Conservation (phyloP, 2,329 filamentous ascomycete genomes). For the Amesomyces nigricolor region DNA sequence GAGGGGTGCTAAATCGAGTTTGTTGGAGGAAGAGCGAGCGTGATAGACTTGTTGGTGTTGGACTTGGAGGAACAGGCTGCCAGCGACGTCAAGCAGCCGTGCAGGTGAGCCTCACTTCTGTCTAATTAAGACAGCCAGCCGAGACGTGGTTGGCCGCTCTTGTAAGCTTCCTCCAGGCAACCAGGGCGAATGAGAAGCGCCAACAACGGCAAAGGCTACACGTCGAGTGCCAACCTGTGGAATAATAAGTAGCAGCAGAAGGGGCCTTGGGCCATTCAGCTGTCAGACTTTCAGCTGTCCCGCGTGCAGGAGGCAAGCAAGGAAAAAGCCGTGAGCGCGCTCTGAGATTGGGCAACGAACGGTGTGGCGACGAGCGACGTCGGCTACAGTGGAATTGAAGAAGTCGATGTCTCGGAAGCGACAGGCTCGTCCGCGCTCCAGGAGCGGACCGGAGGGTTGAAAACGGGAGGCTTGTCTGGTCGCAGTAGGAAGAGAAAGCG, state of each 20-base stretch:
- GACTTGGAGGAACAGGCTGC: conserved; percentile 1
- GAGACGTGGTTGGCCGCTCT: conserved; percentile 11
- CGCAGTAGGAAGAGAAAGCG: background rate
- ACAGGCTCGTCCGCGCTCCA: conserved; percentile 18
- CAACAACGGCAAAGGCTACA: conserved; percentile 9
- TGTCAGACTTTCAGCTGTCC: conserved; percentile 16
- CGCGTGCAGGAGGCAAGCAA: conserved; percentile 1
- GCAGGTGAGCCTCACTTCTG: conserved; percentile 15
- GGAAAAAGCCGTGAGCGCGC: conserved; percentile 6
- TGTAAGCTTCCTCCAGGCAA: background rate
- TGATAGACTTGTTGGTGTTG: background rate
- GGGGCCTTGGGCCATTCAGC: conserved; percentile 23
- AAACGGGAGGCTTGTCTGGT: conserved; percentile 6
- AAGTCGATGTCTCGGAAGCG: conserved; percentile 14
- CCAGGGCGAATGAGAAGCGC: conserved; percentile 3
- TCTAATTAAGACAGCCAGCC: conserved; percentile 6
- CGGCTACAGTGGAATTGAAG: conserved; percentile 14
- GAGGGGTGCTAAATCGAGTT: conserved; percentile 3
- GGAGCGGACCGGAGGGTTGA: conserved; percentile 16
- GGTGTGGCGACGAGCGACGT: conserved; percentile 18
- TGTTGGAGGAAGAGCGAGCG: conserved; percentile 1
- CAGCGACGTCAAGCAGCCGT: conserved; percentile 6
- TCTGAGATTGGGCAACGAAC: conserved; percentile 19
- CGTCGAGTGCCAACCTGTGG: conserved; percentile 22
- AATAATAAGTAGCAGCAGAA: conserved; percentile 18